phyloP scores from a whole-genome alignment of 345 rosid genomes.

The Brassica incana region DNA sequence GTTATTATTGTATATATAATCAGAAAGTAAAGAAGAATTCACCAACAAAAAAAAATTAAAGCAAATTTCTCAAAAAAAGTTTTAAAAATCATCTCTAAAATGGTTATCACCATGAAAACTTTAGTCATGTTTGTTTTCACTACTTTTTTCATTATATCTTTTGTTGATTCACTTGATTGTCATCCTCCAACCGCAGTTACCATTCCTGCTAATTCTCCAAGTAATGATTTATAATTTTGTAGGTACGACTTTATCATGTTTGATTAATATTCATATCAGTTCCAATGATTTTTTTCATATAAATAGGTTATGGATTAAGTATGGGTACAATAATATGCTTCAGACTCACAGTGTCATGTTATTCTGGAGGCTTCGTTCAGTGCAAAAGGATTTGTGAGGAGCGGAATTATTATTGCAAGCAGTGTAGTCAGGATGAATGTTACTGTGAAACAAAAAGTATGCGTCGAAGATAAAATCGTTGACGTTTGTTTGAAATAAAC shows the following conservation, averaged over 20 bases:
- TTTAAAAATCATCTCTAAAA: not conserved
- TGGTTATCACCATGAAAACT: not conserved
- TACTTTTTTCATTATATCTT: not conserved
- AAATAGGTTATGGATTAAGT: not conserved
- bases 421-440: slow-evolving; percentile 1
- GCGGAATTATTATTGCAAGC: not conserved
- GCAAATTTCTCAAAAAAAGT: not conserved
- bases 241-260: not conserved
- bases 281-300: not conserved
- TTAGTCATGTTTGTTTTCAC: not conserved
- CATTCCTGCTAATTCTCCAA: not conserved
- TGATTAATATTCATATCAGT: not conserved
- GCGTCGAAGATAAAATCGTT: not conserved
- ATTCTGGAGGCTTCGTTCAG: not conserved
- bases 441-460: not conserved
- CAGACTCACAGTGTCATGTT: not conserved
- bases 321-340: not conserved
- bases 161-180: not conserved
- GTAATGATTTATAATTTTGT: not conserved
- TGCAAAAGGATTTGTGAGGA: not conserved
- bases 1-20: not conserved
- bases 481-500: not conserved
- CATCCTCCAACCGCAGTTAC: not conserved
- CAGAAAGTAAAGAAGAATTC: not conserved
- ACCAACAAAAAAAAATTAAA: not conserved